Percentiles rank a stretch among this genome's conserved stretches.
phyloP scores from a whole-genome alignment of 441 rosid genomes.

The Dalechampia spathulata region DNA sequence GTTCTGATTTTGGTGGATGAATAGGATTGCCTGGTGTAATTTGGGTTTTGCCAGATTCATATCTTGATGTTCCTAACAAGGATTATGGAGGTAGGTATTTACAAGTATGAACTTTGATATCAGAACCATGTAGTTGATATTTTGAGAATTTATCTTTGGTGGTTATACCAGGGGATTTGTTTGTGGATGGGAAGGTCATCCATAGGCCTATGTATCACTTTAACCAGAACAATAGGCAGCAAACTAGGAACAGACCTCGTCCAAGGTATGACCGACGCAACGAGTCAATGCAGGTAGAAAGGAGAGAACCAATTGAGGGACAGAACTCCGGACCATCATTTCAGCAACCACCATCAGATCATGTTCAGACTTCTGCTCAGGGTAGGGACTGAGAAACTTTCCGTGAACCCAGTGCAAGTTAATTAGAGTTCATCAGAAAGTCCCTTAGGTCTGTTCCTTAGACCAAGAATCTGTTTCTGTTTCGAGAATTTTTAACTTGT shows the following conservation, averaged over 20 bases:
- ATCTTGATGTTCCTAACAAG: slow-evolving; percentile 89
- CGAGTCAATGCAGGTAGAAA: slow-evolving; percentile 64
- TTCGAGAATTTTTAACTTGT: not conserved
- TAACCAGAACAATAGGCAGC: slow-evolving; percentile 39
- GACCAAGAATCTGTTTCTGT: not conserved
- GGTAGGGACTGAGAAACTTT: slow-evolving; percentile 11
- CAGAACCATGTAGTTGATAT: not conserved
- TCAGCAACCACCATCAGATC: slow-evolving; percentile 17
- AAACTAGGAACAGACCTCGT: slow-evolving; percentile 46
- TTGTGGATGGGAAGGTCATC: slow-evolving; percentile 78
- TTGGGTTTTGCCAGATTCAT: slow-evolving; percentile 96
- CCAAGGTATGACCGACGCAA: slow-evolving; percentile 70
- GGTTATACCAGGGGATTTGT: slow-evolving; percentile 62
- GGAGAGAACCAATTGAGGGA: slow-evolving; percentile 42
- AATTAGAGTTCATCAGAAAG: slow-evolving; percentile 5
- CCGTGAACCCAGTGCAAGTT: slow-evolving; percentile 12
- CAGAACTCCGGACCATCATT: slow-evolving; percentile 15
- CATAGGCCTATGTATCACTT: slow-evolving; percentile 74
- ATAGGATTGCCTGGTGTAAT: slow-evolving; percentile 81
- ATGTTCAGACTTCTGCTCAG: slow-evolving; percentile 19
- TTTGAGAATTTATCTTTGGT: not conserved
- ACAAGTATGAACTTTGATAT: not conserved
- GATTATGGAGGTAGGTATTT: slow-evolving; percentile 80
- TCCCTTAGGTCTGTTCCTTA: not conserved
- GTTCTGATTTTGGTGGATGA: slow-evolving; percentile 18